Evolutionary conservation across 73 alveolate species (phyloP), one percentile per base, ranked within the genome.

Genomic region (Paramecium caudatum): DNA sequence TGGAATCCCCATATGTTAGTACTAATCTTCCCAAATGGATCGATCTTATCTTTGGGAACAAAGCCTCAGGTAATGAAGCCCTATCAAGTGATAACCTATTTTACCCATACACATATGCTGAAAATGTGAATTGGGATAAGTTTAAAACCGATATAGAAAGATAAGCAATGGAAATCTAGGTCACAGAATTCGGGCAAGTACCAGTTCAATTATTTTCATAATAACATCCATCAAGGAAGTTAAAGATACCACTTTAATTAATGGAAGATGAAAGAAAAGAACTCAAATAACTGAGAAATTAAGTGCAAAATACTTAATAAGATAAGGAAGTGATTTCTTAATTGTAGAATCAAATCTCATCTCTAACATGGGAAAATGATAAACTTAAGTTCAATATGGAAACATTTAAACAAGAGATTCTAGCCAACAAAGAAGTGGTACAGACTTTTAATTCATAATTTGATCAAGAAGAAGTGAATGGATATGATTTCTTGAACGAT

Each of bases 1-100:
- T 98, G 16, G 99, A 98, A 91, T 90, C 98, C 68, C 99, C 97
- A 21, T 97, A 95, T 82, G 99, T 96, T 21, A 90, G 93, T 61
- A 55, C 90, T 25, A 94, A 94, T 82, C 92, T 98, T 46, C 94
- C 97, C 91, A 25, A 82, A 17, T 98, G 99, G 99, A 95, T 98
- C 9, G 99, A 98, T 88, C 91, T 98, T 91, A 92, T 98, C 19
- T 98, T 98, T 94, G 99, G 99, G 36, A 91, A 91, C 88, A 88
- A 91, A 55, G 94, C 95, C 82, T 90, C 91, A 78, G 99, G 98
- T 45, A 98, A 98, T 65, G 93, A 93, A 33, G 99, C 99, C 5
- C 47, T 91, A 1, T 49, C 69, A 43, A 93, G 94, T 19, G 92
- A 93, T 69, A 97, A 97, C 86, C 91, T 96, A 63, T 98, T 98